These are phyloP conservation scores for Psidium friedrichsthalianum DNA, from an alignment of 345 rosid genomes.

Conservation along the genomic window DNA sequence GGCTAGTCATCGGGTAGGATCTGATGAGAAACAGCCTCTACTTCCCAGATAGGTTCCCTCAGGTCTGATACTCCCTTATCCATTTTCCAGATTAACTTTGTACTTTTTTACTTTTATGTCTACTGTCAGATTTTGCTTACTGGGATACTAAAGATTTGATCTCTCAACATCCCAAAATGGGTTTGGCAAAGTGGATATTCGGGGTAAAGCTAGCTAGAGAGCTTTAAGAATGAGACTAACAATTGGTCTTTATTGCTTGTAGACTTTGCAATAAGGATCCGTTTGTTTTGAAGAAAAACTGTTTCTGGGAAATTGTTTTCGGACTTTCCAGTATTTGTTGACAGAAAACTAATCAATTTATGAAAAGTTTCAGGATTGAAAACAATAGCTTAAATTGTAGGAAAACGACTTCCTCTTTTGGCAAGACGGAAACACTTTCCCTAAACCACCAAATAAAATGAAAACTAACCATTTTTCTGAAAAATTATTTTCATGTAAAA, in stretches of 20 bases:
- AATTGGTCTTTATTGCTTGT: background rate
- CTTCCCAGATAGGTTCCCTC: constrained; percentile 11
- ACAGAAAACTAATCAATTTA: background rate
- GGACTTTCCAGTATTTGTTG: background rate
- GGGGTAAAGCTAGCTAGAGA: background rate
- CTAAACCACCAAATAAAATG: background rate
- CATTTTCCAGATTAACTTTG: background rate
- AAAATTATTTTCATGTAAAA: background rate
- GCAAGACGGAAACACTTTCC: background rate
- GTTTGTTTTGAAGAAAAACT: background rate
- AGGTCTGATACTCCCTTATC: background rate
- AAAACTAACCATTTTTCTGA: background rate
- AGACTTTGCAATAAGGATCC: background rate
- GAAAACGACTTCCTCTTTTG: background rate
- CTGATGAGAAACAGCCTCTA: constrained; percentile 16
- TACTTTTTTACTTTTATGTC: background rate
- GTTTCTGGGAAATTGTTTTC: background rate
- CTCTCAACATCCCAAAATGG: background rate
- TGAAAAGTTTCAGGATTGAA: background rate
- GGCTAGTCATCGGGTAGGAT: constrained; percentile 11
- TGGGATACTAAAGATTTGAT: background rate
- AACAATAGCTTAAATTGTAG: background rate
- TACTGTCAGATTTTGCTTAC: background rate
- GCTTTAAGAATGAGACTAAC: background rate
- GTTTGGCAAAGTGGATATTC: background rate